Conservation (phyloP, 306 rosid genomes). For the Echinosophora koreensis region DNA sequence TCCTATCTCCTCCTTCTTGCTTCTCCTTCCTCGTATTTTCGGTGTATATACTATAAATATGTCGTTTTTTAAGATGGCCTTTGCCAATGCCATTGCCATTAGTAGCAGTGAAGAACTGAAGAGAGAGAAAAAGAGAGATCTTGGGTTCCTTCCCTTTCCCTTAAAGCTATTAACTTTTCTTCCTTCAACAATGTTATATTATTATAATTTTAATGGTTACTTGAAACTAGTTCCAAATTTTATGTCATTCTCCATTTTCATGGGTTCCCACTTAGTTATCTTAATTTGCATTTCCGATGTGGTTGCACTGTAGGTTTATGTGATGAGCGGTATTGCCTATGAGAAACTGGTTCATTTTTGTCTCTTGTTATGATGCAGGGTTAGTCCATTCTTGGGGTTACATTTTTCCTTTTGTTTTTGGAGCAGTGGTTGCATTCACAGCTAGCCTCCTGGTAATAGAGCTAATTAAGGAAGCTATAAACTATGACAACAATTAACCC, state of each 20-base stretch:
- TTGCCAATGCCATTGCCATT: slow-evolving; percentile 22
- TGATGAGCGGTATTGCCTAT: slow-evolving; percentile 23
- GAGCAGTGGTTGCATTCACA: slow-evolving; percentile 11
- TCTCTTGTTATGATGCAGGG: slow-evolving; percentile 53
- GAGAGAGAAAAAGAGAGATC: slow-evolving; percentile 44
- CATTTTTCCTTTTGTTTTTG: background rate
- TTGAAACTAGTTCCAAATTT: slow-evolving; percentile 32
- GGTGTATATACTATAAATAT: slow-evolving; percentile 41
- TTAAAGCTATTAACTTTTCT: slow-evolving; percentile 51
- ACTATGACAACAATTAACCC: too few species aligned
- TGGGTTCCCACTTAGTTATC: slow-evolving; percentile 7
- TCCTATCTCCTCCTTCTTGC: background rate
- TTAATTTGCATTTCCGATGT: background rate
- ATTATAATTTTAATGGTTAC: background rate
- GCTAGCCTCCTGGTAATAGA: background rate
- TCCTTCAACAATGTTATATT: background rate
- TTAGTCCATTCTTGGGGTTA: slow-evolving; percentile 11
- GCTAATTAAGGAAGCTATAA: background rate
- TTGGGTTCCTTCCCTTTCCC: slow-evolving; percentile 61
- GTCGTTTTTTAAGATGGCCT: slow-evolving; percentile 41
- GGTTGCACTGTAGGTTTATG: slow-evolving; percentile 18
- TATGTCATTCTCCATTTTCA: slow-evolving; percentile 24
- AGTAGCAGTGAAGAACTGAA: background rate
- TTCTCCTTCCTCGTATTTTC: slow-evolving; percentile 37
- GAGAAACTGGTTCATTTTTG: slow-evolving; percentile 17